Percentiles rank a stretch among this genome's conserved stretches.
phyloP scores from a whole-genome alignment of 2,329 filamentous ascomycete species.

The Hypoxylon sp. region DNA sequence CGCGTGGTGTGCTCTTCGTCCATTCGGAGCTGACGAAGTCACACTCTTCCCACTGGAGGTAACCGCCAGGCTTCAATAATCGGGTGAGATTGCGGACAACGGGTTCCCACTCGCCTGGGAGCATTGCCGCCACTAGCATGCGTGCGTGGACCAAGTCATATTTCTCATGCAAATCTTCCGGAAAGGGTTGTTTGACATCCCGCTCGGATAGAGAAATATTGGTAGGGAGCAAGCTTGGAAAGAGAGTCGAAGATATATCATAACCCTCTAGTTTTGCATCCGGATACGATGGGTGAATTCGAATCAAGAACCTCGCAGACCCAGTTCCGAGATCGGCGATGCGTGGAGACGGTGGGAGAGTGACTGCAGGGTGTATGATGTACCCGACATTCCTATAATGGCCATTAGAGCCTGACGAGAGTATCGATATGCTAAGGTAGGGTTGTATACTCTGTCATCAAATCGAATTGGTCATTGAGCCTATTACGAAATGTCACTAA shows the following conservation, averaged over 20 bases:
- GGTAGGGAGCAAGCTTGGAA: slow-evolving; percentile 3
- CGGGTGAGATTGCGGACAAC: slow-evolving; percentile 20
- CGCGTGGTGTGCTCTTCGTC: neutral
- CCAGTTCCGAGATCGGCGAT: slow-evolving; percentile 28
- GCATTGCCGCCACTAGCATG: slow-evolving; percentile 32
- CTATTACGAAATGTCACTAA: slow-evolving; percentile 5
- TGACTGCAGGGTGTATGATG: slow-evolving; percentile 21
- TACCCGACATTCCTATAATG: slow-evolving; percentile 25
- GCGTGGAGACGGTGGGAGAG: slow-evolving; percentile 17
- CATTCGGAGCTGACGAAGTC: slow-evolving; percentile 27
- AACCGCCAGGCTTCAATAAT: slow-evolving; percentile 11
- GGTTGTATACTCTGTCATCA: slow-evolving; percentile 23
- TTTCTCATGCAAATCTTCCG: slow-evolving; percentile 25
- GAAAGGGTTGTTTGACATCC: slow-evolving; percentile 33
- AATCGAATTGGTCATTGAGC: slow-evolving; percentile 33
- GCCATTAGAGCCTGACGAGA: neutral
- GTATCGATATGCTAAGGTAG: neutral
- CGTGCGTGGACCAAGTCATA: slow-evolving; percentile 36
- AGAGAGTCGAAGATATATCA: slow-evolving; percentile 15
- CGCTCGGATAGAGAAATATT: slow-evolving; percentile 10
- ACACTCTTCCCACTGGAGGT: slow-evolving; percentile 34
- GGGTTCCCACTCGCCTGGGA: slow-evolving; percentile 26
- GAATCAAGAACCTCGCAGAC: slow-evolving; percentile 16
- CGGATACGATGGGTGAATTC: slow-evolving; percentile 17
- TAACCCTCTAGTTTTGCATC: slow-evolving; percentile 29